Base-by-base conservation (phyloP, 78 protist species). In the Acrasis kona region DNA sequence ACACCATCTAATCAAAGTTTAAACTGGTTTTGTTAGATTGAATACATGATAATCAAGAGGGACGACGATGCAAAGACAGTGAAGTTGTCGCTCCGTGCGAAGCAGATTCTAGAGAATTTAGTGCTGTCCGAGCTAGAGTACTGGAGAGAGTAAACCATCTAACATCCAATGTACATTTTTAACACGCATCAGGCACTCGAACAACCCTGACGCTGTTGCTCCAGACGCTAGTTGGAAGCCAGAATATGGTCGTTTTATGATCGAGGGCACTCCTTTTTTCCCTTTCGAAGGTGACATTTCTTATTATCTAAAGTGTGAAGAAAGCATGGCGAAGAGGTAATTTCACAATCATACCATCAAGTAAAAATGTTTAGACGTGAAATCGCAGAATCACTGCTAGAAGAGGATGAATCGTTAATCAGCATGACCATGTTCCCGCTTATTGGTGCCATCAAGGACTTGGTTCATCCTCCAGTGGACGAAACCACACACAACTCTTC, bases 181-280 rank as follows among this genome's bases (percentile, higher is more conserved):
- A n/a, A n/a, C n/a, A n/a, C n/a, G n/a, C n/a, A n/a, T 72, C 7
- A 19, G 27, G 39, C 3, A 37, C 64, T 9, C 5, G 10, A 61
- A 5, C 64, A 41, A 29, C n/a, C 79, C 70, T 5, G 4, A 2
- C 2, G 12, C 3, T 58, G 35, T 10, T 27, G 2, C 34, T 30
- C 2, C 2, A 2, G 30, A 4, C 19, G 58, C 65, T 10, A 73
- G 84, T 12, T 94, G 95, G 96, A 77, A 86, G 68, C 97, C 97
- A 29, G 97, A 94, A 74, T 94, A 91, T 38, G 97, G 93, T 12
- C 38, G 81, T 19, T 90, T 76, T 74, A 91, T 91, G 96, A 71
- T 93, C 10, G 97, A 93, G 65, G 85, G 84, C 5, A 91, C 96
- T 6, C 98, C 98, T 27, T 89, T 87, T 3, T 3, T 19, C 8